These are phyloP conservation scores for Tieghemiomyces parasiticus DNA, from an alignment of 192 early-diverging fungal species.

Conservation along the genomic window DNA sequence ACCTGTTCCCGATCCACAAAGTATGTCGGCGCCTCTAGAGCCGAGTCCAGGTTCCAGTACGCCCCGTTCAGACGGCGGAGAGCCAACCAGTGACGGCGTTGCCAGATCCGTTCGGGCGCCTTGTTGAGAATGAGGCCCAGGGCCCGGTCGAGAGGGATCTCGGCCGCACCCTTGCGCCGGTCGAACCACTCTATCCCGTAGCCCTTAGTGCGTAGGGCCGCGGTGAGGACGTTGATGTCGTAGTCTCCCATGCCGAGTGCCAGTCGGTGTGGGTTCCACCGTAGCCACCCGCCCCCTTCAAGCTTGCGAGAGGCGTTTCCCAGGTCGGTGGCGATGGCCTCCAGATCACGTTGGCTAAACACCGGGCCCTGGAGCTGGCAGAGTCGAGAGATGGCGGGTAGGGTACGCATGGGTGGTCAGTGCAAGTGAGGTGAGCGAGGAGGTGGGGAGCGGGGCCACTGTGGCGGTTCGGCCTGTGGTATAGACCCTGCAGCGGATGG, in stretches of 20 bases:
- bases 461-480: not conserved
- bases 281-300: constrained; percentile 19
- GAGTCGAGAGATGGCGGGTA: not conserved
- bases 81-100: constrained; percentile 28
- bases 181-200: constrained; percentile 26
- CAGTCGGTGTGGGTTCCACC: constrained; percentile 28
- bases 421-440: not conserved
- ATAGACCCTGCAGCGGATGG: not conserved
- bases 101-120: constrained; percentile 25
- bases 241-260: constrained; percentile 29
- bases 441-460: not conserved
- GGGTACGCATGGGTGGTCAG: not conserved
- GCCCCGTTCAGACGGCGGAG: constrained; percentile 19
- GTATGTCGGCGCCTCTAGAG: not conserved
- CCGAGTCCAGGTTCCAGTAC: constrained; percentile 3
- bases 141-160: constrained; percentile 15
- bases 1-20: not conserved
- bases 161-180: constrained; percentile 17
- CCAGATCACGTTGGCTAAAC: constrained; percentile 24
- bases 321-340: constrained; percentile 24
- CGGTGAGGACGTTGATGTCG: constrained; percentile 29
- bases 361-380: constrained; percentile 25
- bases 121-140: constrained; percentile 27
- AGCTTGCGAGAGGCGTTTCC: constrained; percentile 19
- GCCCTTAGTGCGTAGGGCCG: constrained; percentile 21